Conservation (phyloP, 2,329 filamentous ascomycete species). For the Eutypella sp. region DNA sequence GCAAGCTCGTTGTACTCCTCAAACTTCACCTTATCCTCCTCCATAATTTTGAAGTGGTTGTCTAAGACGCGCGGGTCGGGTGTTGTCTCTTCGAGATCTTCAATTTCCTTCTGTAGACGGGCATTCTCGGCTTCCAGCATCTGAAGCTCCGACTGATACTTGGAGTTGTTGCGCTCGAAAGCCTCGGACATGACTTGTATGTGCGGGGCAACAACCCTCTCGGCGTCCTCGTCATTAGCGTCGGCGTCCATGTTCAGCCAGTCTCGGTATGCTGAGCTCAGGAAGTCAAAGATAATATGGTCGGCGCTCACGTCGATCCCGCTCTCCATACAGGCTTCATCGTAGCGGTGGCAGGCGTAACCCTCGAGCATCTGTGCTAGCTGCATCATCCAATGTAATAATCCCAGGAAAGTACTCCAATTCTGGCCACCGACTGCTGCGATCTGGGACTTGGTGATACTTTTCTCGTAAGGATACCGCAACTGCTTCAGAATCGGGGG, state of each 20-base stretch:
- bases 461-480: constrained; percentile 90
- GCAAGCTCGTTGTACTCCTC: constrained; percentile 89
- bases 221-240: constrained; percentile 76
- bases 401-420: constrained; percentile 89
- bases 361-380: constrained; percentile 88
- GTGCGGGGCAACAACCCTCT: constrained; percentile 74
- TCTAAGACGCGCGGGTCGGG: constrained; percentile 81
- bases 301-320: constrained; percentile 86
- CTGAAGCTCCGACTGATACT: constrained; percentile 77
- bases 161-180: constrained; percentile 80
- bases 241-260: constrained; percentile 94
- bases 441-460: constrained; percentile 94
- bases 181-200: constrained; percentile 81
- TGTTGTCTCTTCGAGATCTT: constrained; percentile 80
- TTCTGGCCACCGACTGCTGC: constrained; percentile 93
- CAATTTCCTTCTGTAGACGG: constrained; percentile 76
- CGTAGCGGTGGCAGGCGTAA: constrained; percentile 73
- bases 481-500: constrained; percentile 88
- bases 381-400: constrained; percentile 99
- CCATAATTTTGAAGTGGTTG: constrained; percentile 85
- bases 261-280: constrained; percentile 84
- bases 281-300: constrained; percentile 89
- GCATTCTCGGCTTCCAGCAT: constrained; percentile 83
- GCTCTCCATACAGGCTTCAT: constrained; percentile 82
- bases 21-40: constrained; percentile 92